These are phyloP conservation scores for Plenodomus biglobosus DNA, from an alignment of 2,329 filamentous ascomycete genomes.

Conservation along the genomic window DNA sequence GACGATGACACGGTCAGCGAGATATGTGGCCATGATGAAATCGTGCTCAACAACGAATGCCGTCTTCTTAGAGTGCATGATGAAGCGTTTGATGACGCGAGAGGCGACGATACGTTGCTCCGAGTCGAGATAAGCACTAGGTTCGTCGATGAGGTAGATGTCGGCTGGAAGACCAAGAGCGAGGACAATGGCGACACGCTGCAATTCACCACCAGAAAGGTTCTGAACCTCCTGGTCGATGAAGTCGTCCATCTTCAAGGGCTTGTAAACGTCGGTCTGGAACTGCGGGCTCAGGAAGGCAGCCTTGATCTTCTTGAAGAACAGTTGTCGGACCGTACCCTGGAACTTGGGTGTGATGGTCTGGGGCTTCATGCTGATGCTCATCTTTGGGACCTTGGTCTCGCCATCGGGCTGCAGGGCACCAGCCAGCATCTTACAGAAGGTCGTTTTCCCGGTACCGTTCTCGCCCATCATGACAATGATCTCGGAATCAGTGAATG, in stretches of 20 bases:
- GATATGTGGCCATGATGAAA: conserved; percentile 91
- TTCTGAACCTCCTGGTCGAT: conserved; percentile 99
- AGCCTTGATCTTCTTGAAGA: conserved; percentile 99
- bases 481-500: conserved; percentile 97
- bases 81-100: conserved; percentile 98
- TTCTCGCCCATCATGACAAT: conserved; percentile 99
- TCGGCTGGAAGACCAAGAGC: conserved; percentile 95
- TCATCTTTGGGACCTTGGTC: conserved; percentile 83
- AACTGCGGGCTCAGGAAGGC: conserved; percentile 96
- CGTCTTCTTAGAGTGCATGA: conserved; percentile 99
- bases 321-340: conserved; percentile 93
- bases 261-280: conserved; percentile 99
- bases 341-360: conserved; percentile 99
- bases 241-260: conserved; percentile 98
- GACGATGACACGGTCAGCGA: conserved; percentile 94
- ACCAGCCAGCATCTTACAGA: conserved; percentile 94
- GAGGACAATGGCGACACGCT: conserved; percentile 96
- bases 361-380: conserved; percentile 99
- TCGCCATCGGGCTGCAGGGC: conserved; percentile 85
- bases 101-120: conserved; percentile 98
- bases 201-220: conserved; percentile 97
- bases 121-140: conserved; percentile 82
- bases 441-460: conserved; percentile 98
- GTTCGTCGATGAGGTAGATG: conserved; percentile 98
- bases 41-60: conserved; percentile 99